Conservation (phyloP, 495 filamentous ascomycete species). For the Lasiosphaeris hirsuta region DNA sequence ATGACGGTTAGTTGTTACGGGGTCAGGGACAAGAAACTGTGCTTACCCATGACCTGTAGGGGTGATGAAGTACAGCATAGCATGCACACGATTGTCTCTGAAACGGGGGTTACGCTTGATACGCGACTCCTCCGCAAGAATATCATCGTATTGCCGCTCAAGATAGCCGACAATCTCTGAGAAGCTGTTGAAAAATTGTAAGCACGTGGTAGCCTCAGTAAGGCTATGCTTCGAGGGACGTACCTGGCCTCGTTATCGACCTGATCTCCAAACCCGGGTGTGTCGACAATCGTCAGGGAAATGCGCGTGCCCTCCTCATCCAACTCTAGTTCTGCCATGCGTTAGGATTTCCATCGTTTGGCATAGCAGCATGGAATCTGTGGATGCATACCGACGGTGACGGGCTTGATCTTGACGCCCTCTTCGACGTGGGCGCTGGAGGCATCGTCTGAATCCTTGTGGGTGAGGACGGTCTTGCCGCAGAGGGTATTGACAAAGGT, state of each 20-base stretch:
- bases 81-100: constrained; percentile 97
- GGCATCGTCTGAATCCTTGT: constrained; percentile 89
- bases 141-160: constrained; percentile 98
- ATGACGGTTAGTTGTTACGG: constrained; percentile 21
- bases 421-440: constrained; percentile 88
- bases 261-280: constrained; percentile 96
- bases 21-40: neutral
- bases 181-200: constrained; percentile 58
- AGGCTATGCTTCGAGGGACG: neutral
- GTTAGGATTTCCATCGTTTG: constrained; percentile 16
- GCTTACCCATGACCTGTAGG: constrained; percentile 91
- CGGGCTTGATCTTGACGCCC: constrained; percentile 94
- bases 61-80: constrained; percentile 97
- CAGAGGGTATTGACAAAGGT: constrained; percentile 99
- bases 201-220: constrained; percentile 3
- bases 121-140: constrained; percentile 96
- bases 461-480: constrained; percentile 81
- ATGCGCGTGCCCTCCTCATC: constrained; percentile 98
- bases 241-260: constrained; percentile 98
- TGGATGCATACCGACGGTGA: constrained; percentile 81
- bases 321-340: constrained; percentile 75
- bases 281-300: constrained; percentile 96
- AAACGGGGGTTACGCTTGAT: constrained; percentile 99
- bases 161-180: constrained; percentile 95
- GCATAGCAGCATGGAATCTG: neutral